phyloP scores from a whole-genome alignment of 192 early-diverging fungal species.

The Phlyctochytrium arcticum region DNA sequence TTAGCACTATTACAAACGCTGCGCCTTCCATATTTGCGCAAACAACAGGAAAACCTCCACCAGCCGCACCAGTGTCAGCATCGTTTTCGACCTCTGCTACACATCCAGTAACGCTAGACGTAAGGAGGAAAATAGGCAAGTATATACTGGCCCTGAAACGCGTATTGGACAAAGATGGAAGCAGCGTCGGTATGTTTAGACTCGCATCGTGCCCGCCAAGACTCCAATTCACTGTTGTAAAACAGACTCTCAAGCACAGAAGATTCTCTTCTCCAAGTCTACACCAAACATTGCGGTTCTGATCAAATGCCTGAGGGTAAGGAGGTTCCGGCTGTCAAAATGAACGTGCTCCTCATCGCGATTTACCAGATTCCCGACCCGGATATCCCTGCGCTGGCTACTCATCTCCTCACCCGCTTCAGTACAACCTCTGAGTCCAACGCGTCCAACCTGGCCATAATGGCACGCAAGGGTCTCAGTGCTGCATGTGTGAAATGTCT shows the following conservation, averaged over 20 bases:
- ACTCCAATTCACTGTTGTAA: neutral
- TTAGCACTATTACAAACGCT: no score
- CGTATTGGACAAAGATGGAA: conserved; percentile 45
- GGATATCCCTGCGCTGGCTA: conserved; percentile 38
- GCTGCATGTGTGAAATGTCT: conserved; percentile 10
- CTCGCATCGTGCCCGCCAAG: neutral
- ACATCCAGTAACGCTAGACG: conserved; percentile 16
- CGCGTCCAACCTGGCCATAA: conserved; percentile 25
- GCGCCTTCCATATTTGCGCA: no score
- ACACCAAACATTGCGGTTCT: conserved; percentile 33
- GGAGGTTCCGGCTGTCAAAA: neutral
- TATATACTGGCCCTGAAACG: conserved; percentile 44
- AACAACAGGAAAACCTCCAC: no score
- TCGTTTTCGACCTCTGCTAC: conserved; percentile 2
- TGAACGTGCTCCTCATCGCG: neutral
- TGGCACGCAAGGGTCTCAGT: conserved; percentile 27
- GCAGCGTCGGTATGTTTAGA: conserved; percentile 10
- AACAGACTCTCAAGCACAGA: conserved; percentile 40
- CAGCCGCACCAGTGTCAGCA: neutral
- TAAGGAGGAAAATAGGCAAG: conserved; percentile 24
- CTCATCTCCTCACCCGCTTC: conserved; percentile 35
- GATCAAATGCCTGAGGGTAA: conserved; percentile 40
- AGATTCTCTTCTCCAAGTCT: conserved; percentile 40
- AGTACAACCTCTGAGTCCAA: conserved; percentile 17
- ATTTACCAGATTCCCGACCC: conserved; percentile 35